Evolutionary conservation across 805 yeast genomes (phyloP).

Genomic region (Myxozyma sirexii): DNA sequence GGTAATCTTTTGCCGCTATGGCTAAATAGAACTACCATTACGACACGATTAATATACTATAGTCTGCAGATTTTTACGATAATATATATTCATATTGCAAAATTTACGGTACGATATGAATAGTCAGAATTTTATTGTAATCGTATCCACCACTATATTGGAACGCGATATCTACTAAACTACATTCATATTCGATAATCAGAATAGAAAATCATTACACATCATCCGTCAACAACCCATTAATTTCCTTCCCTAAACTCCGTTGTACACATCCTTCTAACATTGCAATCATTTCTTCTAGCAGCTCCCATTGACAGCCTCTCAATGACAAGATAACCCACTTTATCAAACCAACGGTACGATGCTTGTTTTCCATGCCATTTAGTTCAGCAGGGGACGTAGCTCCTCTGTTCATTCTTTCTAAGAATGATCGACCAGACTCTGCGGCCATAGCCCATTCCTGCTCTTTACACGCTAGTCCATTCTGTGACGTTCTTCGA

Average conservation of each 20-base stretch:
- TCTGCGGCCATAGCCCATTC: conserved; percentile 33
- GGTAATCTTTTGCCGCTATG: too few relatives aligned
- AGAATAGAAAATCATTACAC: too few relatives aligned
- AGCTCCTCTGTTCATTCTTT: conserved; percentile 50
- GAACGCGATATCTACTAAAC: too few relatives aligned
- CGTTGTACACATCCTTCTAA: conserved; percentile 32
- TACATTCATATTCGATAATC: too few relatives aligned
- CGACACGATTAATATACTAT: too few relatives aligned
- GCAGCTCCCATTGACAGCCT: conserved; percentile 39
- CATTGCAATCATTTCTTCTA: conserved; percentile 28
- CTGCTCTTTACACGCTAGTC: conserved; percentile 8
- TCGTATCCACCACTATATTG: too few relatives aligned
- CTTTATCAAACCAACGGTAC: conserved; percentile 58
- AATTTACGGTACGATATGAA: too few relatives aligned
- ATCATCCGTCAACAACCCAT: not conserved
- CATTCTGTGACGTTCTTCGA: not conserved
- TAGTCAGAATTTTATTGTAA: too few relatives aligned
- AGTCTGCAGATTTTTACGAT: too few relatives aligned
- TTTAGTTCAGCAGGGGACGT: conserved; percentile 34
- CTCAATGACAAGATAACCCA: conserved; percentile 38
- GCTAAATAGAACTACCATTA: too few relatives aligned
- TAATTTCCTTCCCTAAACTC: conserved; percentile 27
- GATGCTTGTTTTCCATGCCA: conserved; percentile 48
- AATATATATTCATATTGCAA: too few relatives aligned
- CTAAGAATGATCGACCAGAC: conserved; percentile 47